phyloP scores from a whole-genome alignment of 805 yeast species.

The Ogataea henricii region DNA sequence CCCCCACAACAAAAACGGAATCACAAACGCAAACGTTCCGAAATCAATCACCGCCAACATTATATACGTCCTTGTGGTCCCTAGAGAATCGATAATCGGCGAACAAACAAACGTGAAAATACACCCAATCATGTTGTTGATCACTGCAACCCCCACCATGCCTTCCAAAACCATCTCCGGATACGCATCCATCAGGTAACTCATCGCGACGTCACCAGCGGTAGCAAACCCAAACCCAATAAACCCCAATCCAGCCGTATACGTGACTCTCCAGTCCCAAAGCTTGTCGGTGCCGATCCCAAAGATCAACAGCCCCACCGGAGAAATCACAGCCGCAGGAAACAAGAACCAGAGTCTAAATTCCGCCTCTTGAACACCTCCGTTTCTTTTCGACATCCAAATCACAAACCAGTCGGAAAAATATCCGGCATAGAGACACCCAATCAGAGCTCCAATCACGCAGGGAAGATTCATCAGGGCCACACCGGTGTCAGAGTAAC shows the following conservation, averaged over 20 bases:
- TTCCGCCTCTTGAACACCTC: slow-evolving; percentile 67
- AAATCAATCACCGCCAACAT: slow-evolving; percentile 62
- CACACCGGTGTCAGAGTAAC: slow-evolving; percentile 64
- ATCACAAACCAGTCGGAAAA: slow-evolving; percentile 61
- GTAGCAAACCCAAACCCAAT: slow-evolving; percentile 72
- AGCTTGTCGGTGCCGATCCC: slow-evolving; percentile 63
- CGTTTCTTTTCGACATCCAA: slow-evolving; percentile 60
- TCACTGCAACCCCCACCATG: slow-evolving; percentile 68
- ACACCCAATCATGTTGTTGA: slow-evolving; percentile 65
- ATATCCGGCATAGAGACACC: slow-evolving; percentile 65
- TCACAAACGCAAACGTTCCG: slow-evolving; percentile 49
- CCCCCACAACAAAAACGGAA: slow-evolving; percentile 43
- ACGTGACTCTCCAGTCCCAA: slow-evolving; percentile 56
- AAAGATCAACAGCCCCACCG: slow-evolving; percentile 63
- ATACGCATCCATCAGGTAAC: slow-evolving; percentile 65
- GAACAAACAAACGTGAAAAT: slow-evolving; percentile 68
- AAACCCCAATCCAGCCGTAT: slow-evolving; percentile 58
- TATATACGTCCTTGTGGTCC: slow-evolving; percentile 59
- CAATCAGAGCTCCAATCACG: slow-evolving; percentile 63
- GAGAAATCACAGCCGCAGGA: slow-evolving; percentile 58
- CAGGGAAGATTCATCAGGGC: slow-evolving; percentile 78
- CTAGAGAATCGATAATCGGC: slow-evolving; percentile 56
- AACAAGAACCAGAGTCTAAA: slow-evolving; percentile 59
- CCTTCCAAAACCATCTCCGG: slow-evolving; percentile 72
- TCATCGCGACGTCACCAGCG: slow-evolving; percentile 70